Conservation (phyloP, 441 rosid species). For the Syzygium syzygioides region DNA sequence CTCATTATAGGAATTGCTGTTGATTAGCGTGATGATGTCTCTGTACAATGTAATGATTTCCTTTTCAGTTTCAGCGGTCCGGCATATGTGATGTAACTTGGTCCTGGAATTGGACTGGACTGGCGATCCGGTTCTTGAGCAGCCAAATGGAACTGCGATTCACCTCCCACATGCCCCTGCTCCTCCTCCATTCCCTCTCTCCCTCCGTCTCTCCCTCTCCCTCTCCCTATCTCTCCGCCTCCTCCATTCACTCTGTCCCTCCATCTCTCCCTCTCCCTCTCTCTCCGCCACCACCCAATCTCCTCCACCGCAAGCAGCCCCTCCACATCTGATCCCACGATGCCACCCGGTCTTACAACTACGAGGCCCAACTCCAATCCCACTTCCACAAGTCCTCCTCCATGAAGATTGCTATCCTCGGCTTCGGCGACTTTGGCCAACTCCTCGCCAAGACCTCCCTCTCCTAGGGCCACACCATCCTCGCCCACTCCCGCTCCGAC, state of each 20-base stretch:
- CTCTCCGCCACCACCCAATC: neutral
- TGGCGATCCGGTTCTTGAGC: too few species aligned
- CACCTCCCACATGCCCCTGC: neutral
- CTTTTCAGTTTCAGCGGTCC: neutral
- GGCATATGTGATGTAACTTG: neutral
- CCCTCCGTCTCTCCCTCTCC: too few species aligned
- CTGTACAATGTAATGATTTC: neutral
- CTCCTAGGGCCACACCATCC: conserved; percentile 35
- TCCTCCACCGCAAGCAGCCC: neutral
- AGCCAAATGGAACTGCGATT: too few species aligned
- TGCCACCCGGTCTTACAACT: conserved; percentile 66
- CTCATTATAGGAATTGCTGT: neutral
- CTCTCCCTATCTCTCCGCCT: neutral
- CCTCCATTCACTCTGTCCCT: neutral
- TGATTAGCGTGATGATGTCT: neutral
- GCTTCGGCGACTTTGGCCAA: conserved; percentile 64
- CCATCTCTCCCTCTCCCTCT: too few species aligned
- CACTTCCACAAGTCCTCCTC: conserved; percentile 32
- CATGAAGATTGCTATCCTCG: conserved; percentile 56
- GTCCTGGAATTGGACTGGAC: neutral
- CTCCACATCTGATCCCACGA: conserved; percentile 44
- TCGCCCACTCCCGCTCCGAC: conserved; percentile 40
- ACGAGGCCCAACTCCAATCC: conserved; percentile 46
- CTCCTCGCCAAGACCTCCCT: conserved; percentile 38
- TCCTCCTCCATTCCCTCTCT: neutral